Conservation (phyloP, 495 filamentous ascomycete species). For the Aspergillus sclerotioniger region DNA sequence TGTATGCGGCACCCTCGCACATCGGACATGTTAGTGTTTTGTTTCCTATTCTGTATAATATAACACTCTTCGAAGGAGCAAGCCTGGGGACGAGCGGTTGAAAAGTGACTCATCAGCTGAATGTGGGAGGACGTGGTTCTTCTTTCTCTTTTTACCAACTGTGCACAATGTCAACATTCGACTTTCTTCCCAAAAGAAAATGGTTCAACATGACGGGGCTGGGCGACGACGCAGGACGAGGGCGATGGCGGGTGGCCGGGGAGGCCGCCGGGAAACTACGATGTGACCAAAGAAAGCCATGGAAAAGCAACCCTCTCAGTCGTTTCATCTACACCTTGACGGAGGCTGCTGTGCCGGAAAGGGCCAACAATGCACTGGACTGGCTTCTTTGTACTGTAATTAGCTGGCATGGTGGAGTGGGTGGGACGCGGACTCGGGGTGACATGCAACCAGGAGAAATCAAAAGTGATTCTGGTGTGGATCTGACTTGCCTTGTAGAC, state of each 20-base stretch:
- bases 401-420: conserved; percentile 20
- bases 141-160: conserved; percentile 4
- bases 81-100: conserved; percentile 19
- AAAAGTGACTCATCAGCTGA: conserved; percentile 24
- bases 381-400: conserved; percentile 26
- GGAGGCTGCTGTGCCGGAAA: neutral
- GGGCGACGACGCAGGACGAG: conserved; percentile 13
- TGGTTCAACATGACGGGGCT: conserved; percentile 18
- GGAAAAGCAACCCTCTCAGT: neutral
- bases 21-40: conserved; percentile 12
- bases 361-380: conserved; percentile 13
- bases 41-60: conserved; percentile 28
- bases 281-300: conserved; percentile 19
- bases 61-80: conserved; percentile 13
- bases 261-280: neutral
- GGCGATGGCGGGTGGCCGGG: conserved; percentile 1
- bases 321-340: conserved; percentile 1
- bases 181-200: conserved; percentile 12
- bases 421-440: conserved; percentile 4
- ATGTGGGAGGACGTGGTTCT: conserved; percentile 7
- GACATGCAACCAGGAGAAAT: conserved; percentile 11
- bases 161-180: conserved; percentile 3
- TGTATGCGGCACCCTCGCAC: conserved; percentile 10
- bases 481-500: neutral
- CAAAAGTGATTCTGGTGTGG: conserved; percentile 22